phyloP scores from a whole-genome alignment of 1,284 basidiomycete species.

The Trichosporon sp. region DNA sequence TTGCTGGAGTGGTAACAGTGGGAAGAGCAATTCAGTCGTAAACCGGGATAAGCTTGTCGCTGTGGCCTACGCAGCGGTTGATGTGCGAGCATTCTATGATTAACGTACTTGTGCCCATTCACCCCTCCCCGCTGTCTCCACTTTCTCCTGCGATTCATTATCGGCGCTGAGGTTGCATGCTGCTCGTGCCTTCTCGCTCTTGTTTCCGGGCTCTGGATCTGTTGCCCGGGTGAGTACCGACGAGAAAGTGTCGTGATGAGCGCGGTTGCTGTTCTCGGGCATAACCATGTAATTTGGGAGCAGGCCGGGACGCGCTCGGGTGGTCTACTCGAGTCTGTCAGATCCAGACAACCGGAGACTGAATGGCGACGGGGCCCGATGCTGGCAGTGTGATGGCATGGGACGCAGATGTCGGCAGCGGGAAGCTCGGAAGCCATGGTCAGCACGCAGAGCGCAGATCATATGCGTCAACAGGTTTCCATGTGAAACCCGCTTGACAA shows the following conservation, averaged over 20 bases:
- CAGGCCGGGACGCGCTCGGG: background rate
- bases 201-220: background rate
- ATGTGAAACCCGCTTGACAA: slow-evolving; percentile 13
- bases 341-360: slow-evolving; percentile 9
- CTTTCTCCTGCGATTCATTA: background rate
- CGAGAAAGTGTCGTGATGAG: background rate
- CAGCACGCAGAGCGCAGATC: background rate
- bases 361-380: background rate
- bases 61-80: background rate
- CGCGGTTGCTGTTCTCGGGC: background rate
- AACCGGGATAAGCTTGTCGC: background rate
- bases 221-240: background rate
- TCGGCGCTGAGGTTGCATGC: background rate
- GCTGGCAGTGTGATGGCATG: slow-evolving; percentile 11
- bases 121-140: slow-evolving; percentile 6
- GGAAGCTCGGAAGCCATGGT: background rate
- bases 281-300: background rate
- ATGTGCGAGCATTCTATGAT: background rate
- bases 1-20: background rate
- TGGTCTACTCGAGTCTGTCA: background rate
- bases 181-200: background rate
- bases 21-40: slow-evolving; percentile 5
- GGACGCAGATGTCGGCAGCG: slow-evolving; percentile 7
- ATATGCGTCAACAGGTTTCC: background rate
- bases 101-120: background rate